Conservation (phyloP, 495 filamentous ascomycete species). For the Viridothelium virens region DNA sequence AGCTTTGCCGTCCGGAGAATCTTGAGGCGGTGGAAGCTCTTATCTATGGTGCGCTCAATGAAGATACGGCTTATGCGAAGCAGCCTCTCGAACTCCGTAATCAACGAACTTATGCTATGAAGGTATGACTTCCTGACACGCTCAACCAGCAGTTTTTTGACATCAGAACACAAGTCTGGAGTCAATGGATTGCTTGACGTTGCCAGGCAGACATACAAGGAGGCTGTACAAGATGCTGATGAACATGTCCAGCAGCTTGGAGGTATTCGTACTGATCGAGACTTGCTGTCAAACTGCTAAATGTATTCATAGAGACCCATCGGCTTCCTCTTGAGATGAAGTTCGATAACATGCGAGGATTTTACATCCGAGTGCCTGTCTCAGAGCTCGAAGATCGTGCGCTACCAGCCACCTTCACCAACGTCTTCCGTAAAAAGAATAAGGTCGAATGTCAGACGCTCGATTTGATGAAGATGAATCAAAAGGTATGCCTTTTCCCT, state of each 20-base stretch:
- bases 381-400: constrained; percentile 53
- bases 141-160: too few relatives aligned
- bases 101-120: constrained; percentile 87
- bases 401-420: constrained; percentile 69
- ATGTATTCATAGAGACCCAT: constrained; percentile 43
- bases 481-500: constrained; percentile 23
- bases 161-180: constrained; percentile 49
- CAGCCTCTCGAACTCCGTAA: constrained; percentile 81
- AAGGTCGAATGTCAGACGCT: constrained; percentile 80
- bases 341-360: constrained; percentile 69
- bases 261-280: constrained; percentile 35
- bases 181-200: constrained; percentile 83
- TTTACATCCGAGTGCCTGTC: constrained; percentile 64
- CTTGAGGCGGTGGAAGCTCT: constrained; percentile 51
- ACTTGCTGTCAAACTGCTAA: constrained; percentile 8
- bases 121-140: constrained; percentile 40
- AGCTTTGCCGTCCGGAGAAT: constrained; percentile 58
- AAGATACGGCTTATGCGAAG: constrained; percentile 68
- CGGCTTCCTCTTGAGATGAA: constrained; percentile 57
- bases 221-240: constrained; percentile 67
- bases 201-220: constrained; percentile 77
- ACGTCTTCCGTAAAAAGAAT: constrained; percentile 61
- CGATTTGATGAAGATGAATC: constrained; percentile 60
- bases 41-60: constrained; percentile 68
- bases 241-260: constrained; percentile 59